These are phyloP conservation scores for Fusarium sarcochroum DNA, from an alignment of 2,329 filamentous ascomycete genomes.

Conservation along the genomic window DNA sequence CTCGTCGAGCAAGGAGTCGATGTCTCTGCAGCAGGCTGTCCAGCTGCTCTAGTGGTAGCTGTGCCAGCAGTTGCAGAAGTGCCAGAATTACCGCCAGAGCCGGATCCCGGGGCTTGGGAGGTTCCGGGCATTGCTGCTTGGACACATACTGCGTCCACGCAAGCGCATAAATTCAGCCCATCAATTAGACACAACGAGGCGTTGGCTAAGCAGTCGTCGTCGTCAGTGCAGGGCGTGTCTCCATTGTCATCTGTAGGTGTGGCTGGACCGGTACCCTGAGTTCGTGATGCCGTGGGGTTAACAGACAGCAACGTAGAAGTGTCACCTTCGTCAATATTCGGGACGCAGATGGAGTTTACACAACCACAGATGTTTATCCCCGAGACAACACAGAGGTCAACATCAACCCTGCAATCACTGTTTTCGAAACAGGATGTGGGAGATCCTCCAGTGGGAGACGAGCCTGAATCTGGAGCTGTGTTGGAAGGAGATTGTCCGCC, in stretches of 20 bases:
- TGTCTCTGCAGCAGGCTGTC: not conserved
- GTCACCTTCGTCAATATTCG: not conserved
- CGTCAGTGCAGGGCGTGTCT: not conserved
- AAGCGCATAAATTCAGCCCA: conserved; percentile 12
- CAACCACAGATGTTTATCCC: conserved; percentile 25
- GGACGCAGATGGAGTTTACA: conserved; percentile 7
- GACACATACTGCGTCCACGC: conserved; percentile 20
- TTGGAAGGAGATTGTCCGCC: not conserved
- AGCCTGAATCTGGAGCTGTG: not conserved
- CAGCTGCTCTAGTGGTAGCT: not conserved
- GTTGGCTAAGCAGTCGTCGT: conserved; percentile 13
- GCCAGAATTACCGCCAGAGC: not conserved
- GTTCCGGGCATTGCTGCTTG: not conserved
- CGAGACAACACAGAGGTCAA: conserved; percentile 6
- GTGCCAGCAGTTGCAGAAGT: not conserved
- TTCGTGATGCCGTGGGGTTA: not conserved
- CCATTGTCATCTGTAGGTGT: not conserved
- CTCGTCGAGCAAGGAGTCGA: not conserved
- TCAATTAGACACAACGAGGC: conserved; percentile 2
- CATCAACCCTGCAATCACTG: conserved; percentile 12
- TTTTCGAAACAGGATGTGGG: conserved; percentile 14
- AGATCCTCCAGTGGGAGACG: not conserved
- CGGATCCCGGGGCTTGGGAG: not conserved
- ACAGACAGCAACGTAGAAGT: not conserved
- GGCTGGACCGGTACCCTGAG: not conserved